Evolutionary conservation across 148 eudicot genomes (phyloP).

Genomic region (Rhododendron griersonianum): DNA sequence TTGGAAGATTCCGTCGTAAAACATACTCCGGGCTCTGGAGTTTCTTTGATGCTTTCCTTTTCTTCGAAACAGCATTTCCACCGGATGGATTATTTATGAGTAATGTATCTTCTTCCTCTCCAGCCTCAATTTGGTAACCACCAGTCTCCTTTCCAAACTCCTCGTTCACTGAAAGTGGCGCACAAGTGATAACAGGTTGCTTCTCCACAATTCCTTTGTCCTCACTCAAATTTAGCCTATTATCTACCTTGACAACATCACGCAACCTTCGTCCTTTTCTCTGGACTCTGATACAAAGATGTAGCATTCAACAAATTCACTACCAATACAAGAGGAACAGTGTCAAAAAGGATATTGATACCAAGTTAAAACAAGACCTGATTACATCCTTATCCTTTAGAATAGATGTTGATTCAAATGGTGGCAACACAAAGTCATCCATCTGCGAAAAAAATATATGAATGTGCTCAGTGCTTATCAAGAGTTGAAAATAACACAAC

Average conservation of each 20-base stretch:
- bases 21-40: slow-evolving; percentile 48
- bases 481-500: slow-evolving; percentile 2
- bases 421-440: slow-evolving; percentile 86
- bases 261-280: slow-evolving; percentile 34
- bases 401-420: slow-evolving; percentile 63
- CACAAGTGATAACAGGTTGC: slow-evolving; percentile 33
- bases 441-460: slow-evolving; percentile 43
- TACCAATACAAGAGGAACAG: not conserved
- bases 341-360: not conserved
- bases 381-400: slow-evolving; percentile 76
- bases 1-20: not conserved
- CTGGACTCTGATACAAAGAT: slow-evolving; percentile 44
- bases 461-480: not conserved
- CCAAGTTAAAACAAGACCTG: slow-evolving; percentile 36
- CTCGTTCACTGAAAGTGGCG: slow-evolving; percentile 54
- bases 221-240: slow-evolving; percentile 21
- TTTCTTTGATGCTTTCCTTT: slow-evolving; percentile 57
- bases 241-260: slow-evolving; percentile 14
- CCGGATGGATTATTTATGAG: slow-evolving; percentile 21
- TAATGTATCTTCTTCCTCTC: slow-evolving; percentile 23
- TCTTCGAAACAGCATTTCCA: slow-evolving; percentile 34
- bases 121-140: slow-evolving; percentile 40
- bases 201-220: slow-evolving; percentile 32
- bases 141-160: slow-evolving; percentile 55
- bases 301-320: not conserved